Percentiles rank a stretch among this genome's conserved stretches.
phyloP scores from a whole-genome alignment of 805 yeast species.

The Schizosaccharomyces octosporus region DNA sequence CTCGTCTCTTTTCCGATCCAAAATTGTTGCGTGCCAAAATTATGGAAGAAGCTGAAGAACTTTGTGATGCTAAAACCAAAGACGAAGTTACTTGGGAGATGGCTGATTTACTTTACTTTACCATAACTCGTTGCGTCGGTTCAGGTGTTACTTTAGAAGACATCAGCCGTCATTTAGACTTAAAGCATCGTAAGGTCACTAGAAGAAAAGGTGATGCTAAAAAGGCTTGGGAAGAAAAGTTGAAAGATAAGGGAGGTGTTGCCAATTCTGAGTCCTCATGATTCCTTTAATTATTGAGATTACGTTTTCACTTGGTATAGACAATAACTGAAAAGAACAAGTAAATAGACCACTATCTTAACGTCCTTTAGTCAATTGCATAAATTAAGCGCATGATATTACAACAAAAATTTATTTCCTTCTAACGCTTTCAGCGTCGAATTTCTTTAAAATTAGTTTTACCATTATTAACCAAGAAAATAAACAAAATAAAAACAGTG shows the following conservation, averaged over 20 bases:
- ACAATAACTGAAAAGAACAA: too few species aligned
- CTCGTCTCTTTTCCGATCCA: conserved; percentile 60
- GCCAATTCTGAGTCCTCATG: not conserved
- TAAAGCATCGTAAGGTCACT: conserved; percentile 64
- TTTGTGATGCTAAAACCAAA: conserved; percentile 51
- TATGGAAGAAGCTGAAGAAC: conserved; percentile 88
- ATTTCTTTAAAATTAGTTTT: too few species aligned
- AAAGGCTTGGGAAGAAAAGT: conserved; percentile 33
- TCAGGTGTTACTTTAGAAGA: conserved; percentile 59
- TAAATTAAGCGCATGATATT: too few species aligned
- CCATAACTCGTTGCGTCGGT: conserved; percentile 39
- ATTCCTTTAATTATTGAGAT: not conserved
- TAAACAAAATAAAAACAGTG: too few species aligned
- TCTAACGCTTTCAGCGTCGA: too few species aligned
- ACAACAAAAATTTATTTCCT: too few species aligned
- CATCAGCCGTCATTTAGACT: conserved; percentile 60
- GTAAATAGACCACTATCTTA: too few species aligned
- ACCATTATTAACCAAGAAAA: too few species aligned
- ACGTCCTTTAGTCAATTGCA: too few species aligned
- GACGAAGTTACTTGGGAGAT: conserved; percentile 85
- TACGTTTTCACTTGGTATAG: too few species aligned
- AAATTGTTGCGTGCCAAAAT: conserved; percentile 60
- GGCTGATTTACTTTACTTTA: conserved; percentile 63
- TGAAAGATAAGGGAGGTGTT: conserved; percentile 3
- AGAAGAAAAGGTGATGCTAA: conserved; percentile 94